Evolutionary conservation across 768 basidiomycete genomes (phyloP).

Genomic region (Trametes coccinea): DNA sequence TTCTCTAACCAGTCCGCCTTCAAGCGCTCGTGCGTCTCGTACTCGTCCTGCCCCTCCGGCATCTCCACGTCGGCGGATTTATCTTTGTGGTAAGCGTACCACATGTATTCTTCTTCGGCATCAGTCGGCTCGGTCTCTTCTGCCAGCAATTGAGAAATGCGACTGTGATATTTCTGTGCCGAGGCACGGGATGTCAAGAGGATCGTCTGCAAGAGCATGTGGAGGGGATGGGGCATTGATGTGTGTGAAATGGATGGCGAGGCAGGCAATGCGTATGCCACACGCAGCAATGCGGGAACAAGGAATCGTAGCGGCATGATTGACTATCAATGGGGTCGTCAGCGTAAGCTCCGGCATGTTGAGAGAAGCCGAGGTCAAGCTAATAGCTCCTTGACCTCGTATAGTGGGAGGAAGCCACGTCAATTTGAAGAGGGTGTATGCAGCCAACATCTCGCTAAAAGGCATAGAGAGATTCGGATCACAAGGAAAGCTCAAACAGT

Average conservation of each 20-base stretch:
- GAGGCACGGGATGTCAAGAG: slow-evolving; percentile 58
- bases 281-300: slow-evolving; percentile 55
- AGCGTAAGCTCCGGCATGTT: neutral
- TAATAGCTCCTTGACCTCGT: too few relatives aligned
- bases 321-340: slow-evolving; percentile 46
- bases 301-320: slow-evolving; percentile 67
- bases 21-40: slow-evolving; percentile 50
- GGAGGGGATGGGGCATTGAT: slow-evolving; percentile 51
- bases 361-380: neutral
- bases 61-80: slow-evolving; percentile 37
- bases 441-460: too few relatives aligned
- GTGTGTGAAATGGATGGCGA: slow-evolving; percentile 27
- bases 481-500: too few relatives aligned
- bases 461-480: too few relatives aligned
- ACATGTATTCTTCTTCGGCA: slow-evolving; percentile 74
- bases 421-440: too few relatives aligned
- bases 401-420: too few relatives aligned
- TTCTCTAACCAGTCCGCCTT: slow-evolving; percentile 57
- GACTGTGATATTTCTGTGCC: slow-evolving; percentile 61
- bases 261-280: slow-evolving; percentile 36
- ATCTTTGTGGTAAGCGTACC: slow-evolving; percentile 69
- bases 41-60: slow-evolving; percentile 29
- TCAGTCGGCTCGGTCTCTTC: slow-evolving; percentile 63
- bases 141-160: slow-evolving; percentile 59
- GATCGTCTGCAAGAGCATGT: slow-evolving; percentile 58